Conservation (phyloP, 176 grass and related monocot genomes). For the Raddia distichophylla region DNA sequence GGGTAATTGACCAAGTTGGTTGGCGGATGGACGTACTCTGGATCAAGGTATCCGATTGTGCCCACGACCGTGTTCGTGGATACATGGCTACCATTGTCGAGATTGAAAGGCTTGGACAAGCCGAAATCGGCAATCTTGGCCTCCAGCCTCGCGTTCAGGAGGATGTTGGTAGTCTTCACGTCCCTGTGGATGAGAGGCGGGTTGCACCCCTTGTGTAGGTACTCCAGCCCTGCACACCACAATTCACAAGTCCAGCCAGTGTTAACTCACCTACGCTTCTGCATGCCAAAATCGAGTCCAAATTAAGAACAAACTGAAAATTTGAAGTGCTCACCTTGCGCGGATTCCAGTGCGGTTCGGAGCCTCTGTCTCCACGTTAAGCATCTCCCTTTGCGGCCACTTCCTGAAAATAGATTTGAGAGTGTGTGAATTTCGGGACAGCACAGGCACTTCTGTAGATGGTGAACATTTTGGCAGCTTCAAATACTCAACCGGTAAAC, state of each 20-base stretch:
- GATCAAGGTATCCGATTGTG: conserved; percentile 63
- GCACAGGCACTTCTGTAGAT: not conserved
- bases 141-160: conserved; percentile 47
- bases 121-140: conserved; percentile 84
- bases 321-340: conserved; percentile 45
- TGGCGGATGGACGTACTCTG: conserved; percentile 48
- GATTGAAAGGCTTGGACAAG: conserved; percentile 44
- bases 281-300: not conserved
- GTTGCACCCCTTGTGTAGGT: conserved; percentile 60
- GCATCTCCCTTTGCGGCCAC: not conserved
- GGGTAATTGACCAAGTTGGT: no score
- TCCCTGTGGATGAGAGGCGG: conserved; percentile 58
- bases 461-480: no score
- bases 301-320: not conserved
- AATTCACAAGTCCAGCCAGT: no score
- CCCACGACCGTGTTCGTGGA: conserved; percentile 33
- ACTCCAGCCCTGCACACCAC: conserved; percentile 51
- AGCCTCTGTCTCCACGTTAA: conserved; percentile 19
- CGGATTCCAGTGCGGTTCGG: conserved; percentile 51
- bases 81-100: conserved; percentile 20
- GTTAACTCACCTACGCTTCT: not conserved
- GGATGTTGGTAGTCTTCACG: conserved; percentile 65
- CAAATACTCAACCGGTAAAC: not conserved
- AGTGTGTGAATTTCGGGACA: not conserved
- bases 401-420: conserved; percentile 24